Evolutionary conservation across 306 rosid genomes (phyloP), one percentile per base, ranked within the genome.

Genomic region (Alnus glutinosa): DNA sequence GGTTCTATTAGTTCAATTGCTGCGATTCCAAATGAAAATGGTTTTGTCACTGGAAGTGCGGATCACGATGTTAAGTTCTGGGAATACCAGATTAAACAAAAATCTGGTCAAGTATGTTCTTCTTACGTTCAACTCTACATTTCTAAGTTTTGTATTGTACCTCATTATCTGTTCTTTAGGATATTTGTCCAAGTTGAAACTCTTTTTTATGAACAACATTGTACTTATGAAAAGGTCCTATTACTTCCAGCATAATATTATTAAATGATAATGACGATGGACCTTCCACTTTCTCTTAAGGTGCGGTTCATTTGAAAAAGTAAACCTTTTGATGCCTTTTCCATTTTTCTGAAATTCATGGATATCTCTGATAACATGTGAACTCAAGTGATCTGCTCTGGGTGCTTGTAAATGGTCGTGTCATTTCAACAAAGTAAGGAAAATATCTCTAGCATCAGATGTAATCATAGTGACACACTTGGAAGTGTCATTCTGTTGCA

Each of bases 51-150:
- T 0, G 98, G 96, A 89, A 92, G 98, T 84, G 89, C 94, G 48
- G 98, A 95, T 81, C 92, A 88, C 23, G 98, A 95, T 62, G 91
- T 95, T 15, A 95, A 95, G 86, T 92, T 95, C 84, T 95, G 98
- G 98, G 98, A 90, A 81, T 95, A 95, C 75, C 81, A 85, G 70
- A 75, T 85, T 37, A 85, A 85, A 87, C 94, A 89, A 77, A 89
- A 83, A 32, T 82, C 97, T 11, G 84, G 89, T 82, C 98, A 92
- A 82, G 98, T 95, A 74, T 19, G 97, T 83, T 80, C 78, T 23
- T 23, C 28, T n/a, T 75, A 44, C 75, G 79, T 79, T 80, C 68
- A 47, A n/a, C 66, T 48, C 67, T 4, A 32, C n/a, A 4, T 6
- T 59, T 39, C 46, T 30, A 48, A 15, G 12, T 68, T 1, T 63